A percentile compares a stretch with the other conserved stretches of the same genome.
Conservation (phyloP, 768 basidiomycete genomes). For the Kwoniella sp. region DNA sequence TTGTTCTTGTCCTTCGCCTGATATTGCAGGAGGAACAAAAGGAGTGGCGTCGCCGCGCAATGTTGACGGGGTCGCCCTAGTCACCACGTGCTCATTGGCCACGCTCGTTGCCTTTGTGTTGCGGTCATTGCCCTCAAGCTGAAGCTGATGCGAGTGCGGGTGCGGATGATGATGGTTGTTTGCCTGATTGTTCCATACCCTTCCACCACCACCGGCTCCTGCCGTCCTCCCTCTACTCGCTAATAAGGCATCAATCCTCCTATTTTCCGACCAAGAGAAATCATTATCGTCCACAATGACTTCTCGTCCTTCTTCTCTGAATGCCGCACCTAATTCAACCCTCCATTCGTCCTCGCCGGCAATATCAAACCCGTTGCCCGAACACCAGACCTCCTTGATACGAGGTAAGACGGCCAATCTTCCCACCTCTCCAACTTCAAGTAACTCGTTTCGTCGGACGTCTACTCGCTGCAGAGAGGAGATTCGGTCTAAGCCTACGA, state of each 20-base stretch:
- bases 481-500: slow-evolving; percentile 91
- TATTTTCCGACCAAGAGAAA: slow-evolving; percentile 48
- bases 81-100: no score
- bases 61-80: no score
- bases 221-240: slow-evolving; percentile 16
- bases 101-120: no score
- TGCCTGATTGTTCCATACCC: background rate
- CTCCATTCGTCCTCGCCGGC: slow-evolving; percentile 67
- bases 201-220: no score
- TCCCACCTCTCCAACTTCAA: slow-evolving; percentile 82
- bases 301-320: slow-evolving; percentile 75
- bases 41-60: no score
- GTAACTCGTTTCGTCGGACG: slow-evolving; percentile 73
- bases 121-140: no score
- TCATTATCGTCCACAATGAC: slow-evolving; percentile 71
- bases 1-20: no score
- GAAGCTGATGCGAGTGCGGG: slow-evolving; percentile 1
- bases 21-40: no score
- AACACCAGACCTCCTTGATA: slow-evolving; percentile 72
- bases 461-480: slow-evolving; percentile 81
- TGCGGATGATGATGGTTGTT: slow-evolving; percentile 6
- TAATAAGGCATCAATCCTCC: slow-evolving; percentile 35
- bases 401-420: slow-evolving; percentile 77
- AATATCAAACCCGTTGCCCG: slow-evolving; percentile 76
- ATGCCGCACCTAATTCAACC: slow-evolving; percentile 76